Base-by-base conservation (phyloP, 2,329 filamentous ascomycete genomes). In the Ceratocystis destructans region DNA sequence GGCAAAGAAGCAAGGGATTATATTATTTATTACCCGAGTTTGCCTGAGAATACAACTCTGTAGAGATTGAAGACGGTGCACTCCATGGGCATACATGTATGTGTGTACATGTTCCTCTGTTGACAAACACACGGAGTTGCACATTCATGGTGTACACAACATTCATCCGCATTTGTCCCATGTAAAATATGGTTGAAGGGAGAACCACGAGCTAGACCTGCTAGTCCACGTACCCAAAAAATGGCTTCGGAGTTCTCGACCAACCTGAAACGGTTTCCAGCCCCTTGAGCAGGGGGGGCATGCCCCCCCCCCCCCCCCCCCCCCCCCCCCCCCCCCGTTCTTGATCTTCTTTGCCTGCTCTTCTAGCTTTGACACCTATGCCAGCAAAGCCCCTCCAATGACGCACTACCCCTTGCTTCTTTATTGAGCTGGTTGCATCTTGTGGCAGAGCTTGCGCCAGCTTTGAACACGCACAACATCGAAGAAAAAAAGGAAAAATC, bases 171-270 rank as follows among this genome's bases (percentile, higher is more conserved):
- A 41, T 41, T 41, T 41, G 10, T 41, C 37, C 37, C 37, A 41
- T 41, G 37, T 41, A 28, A 41, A 12, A 41, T 41, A 12, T 41
- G 37, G 37, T 10, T 41, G 37, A 41, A 41, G 37, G 37, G 37
- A 15, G 33, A 37, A 37, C 33, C 33, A 37, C 33, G 10, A 37
- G 33, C 33, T 37, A 37, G 33, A 10, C 33, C 33, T 37, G 33
- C 8, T 37, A 37, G 37, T 41, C 37, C 12, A 41, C 37, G 12
- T 41, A 41, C 37, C 15, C 37, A 41, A 41, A 57, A 57, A 33
- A 57, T 57, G 53, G 53, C 53, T 57, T 57, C 53, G 25, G 53
- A 57, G 22, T 33, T 57, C 12, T 57, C 53, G 53, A 57, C 53
- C 53, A 57, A 57, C 53, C 53, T 57, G 53, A 57, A 57, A 57